Percentiles rank a stretch among this genome's conserved stretches.
phyloP scores from a whole-genome alignment of 2,329 filamentous ascomycete genomes.

The Trichoderma breve region DNA sequence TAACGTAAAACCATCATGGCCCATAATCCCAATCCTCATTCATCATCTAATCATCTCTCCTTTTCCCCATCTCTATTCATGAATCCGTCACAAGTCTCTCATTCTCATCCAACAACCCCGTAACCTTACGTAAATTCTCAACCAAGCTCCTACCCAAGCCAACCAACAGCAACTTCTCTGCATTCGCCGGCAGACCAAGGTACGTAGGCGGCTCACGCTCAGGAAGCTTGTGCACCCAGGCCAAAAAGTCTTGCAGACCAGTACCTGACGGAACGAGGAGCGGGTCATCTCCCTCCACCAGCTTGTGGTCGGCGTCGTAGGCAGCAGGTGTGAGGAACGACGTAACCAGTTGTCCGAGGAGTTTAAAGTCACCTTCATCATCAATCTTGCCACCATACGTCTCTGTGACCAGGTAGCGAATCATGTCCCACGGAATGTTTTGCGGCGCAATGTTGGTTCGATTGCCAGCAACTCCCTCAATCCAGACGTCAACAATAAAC shows the following conservation, averaged over 20 bases:
- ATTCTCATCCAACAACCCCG: constrained; percentile 86
- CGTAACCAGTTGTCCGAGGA: constrained; percentile 70
- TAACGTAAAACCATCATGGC: not conserved
- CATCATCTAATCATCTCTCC: not conserved
- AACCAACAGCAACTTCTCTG: constrained; percentile 90
- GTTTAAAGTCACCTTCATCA: constrained; percentile 76
- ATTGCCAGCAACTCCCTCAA: constrained; percentile 76
- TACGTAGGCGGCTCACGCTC: constrained; percentile 97
- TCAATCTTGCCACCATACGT: constrained; percentile 99
- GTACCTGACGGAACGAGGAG: constrained; percentile 79
- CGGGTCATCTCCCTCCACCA: constrained; percentile 68
- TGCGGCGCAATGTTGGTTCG: constrained; percentile 90
- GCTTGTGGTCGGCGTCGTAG: constrained; percentile 87
- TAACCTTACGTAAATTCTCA: constrained; percentile 78
- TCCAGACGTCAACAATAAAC: constrained; percentile 93
- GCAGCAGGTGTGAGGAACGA: constrained; percentile 80
- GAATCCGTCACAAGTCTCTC: constrained; percentile 79
- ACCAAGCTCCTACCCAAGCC: constrained; percentile 85
- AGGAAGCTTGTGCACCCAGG: constrained; percentile 87
- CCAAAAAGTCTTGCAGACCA: constrained; percentile 78
- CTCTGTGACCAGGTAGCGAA: constrained; percentile 84
- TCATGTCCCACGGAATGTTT: constrained; percentile 96
- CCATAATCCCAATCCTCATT: not conserved
- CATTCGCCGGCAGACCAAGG: constrained; percentile 88
- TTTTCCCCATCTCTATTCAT: not conserved